phyloP scores from a whole-genome alignment of 2,329 filamentous ascomycete species.

The Hypoxylon sp. region DNA sequence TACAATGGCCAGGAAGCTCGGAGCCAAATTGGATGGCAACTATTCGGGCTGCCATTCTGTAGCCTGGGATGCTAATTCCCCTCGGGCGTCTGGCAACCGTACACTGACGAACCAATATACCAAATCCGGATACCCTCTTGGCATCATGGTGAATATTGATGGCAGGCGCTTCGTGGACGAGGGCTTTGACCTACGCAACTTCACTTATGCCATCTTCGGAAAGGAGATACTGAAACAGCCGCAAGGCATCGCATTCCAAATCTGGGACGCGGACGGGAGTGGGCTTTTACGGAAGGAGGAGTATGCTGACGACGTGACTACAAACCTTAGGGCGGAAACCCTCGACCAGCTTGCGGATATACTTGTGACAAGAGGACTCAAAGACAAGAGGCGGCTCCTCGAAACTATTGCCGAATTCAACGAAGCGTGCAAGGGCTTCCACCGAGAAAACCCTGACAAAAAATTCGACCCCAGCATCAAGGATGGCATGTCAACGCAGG shows the following conservation, averaged over 20 bases:
- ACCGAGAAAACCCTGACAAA: slow-evolving; percentile 60
- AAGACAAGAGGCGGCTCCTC: slow-evolving; percentile 63
- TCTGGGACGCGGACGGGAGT: slow-evolving; percentile 71
- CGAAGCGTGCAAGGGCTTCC: slow-evolving; percentile 65
- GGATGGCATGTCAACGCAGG: slow-evolving; percentile 74
- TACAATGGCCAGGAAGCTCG: slow-evolving; percentile 66
- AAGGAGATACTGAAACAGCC: slow-evolving; percentile 73
- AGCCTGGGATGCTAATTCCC: slow-evolving; percentile 75
- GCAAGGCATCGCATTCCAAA: slow-evolving; percentile 71
- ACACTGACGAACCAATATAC: slow-evolving; percentile 76
- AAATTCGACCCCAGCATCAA: slow-evolving; percentile 73
- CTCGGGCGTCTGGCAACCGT: slow-evolving; percentile 68
- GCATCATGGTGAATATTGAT: slow-evolving; percentile 73
- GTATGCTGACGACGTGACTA: slow-evolving; percentile 71
- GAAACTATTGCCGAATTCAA: slow-evolving; percentile 71
- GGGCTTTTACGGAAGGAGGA: slow-evolving; percentile 73
- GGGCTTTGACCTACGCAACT: slow-evolving; percentile 75
- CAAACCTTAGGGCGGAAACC: slow-evolving; percentile 65
- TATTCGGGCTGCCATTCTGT: slow-evolving; percentile 77
- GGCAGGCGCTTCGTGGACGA: slow-evolving; percentile 77
- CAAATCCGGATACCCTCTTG: slow-evolving; percentile 78
- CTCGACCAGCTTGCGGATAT: slow-evolving; percentile 71
- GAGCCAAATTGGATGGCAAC: slow-evolving; percentile 68
- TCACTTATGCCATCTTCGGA: slow-evolving; percentile 77
- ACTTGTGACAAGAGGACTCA: slow-evolving; percentile 63